A percentile compares a stretch with the other conserved stretches of the same genome.
These are phyloP conservation scores for Colletotrichum theobromicola DNA, from an alignment of 2,329 filamentous ascomycete species.

Conservation along the genomic window DNA sequence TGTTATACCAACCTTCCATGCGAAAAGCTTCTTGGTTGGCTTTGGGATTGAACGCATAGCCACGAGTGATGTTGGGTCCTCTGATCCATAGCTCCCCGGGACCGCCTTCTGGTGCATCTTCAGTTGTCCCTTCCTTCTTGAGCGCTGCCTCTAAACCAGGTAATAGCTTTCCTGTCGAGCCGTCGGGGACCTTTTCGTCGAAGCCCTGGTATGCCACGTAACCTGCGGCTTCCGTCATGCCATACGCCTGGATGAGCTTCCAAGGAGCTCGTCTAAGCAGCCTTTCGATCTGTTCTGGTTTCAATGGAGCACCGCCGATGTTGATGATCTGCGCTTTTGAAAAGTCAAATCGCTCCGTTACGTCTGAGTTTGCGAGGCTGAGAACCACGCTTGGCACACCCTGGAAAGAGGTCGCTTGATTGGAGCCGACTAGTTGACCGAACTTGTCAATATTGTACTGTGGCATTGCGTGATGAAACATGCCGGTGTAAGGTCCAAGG, in stretches of 20 bases:
- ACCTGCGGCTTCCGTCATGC: constrained; percentile 49
- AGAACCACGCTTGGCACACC: constrained; percentile 44
- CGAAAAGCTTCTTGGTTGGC: constrained; percentile 42
- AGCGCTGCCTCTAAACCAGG: constrained; percentile 44
- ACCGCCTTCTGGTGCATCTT: constrained; percentile 38
- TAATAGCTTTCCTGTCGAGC: constrained; percentile 39
- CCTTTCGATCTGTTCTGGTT: constrained; percentile 34
- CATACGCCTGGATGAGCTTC: constrained; percentile 46
- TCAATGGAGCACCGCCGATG: constrained; percentile 39
- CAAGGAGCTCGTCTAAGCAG: constrained; percentile 37
- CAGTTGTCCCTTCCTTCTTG: constrained; percentile 38
- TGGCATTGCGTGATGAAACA: constrained; percentile 49
- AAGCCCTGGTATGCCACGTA: constrained; percentile 46
- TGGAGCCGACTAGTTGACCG: constrained; percentile 36
- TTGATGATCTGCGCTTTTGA: constrained; percentile 39
- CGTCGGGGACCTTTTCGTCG: constrained; percentile 34
- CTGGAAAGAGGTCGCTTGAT: constrained; percentile 42
- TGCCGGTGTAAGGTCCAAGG: constrained; percentile 46
- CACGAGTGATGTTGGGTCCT: constrained; percentile 46
- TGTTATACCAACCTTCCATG: constrained; percentile 46
- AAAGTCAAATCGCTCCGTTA: constrained; percentile 40
- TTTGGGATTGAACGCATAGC: constrained; percentile 45
- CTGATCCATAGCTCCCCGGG: constrained; percentile 49
- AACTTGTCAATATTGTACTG: constrained; percentile 40
- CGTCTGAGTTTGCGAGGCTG: constrained; percentile 38